Evolutionary conservation across 352 stramenopile genomes (phyloP).

Genomic region (Blastocystis sp.): DNA sequence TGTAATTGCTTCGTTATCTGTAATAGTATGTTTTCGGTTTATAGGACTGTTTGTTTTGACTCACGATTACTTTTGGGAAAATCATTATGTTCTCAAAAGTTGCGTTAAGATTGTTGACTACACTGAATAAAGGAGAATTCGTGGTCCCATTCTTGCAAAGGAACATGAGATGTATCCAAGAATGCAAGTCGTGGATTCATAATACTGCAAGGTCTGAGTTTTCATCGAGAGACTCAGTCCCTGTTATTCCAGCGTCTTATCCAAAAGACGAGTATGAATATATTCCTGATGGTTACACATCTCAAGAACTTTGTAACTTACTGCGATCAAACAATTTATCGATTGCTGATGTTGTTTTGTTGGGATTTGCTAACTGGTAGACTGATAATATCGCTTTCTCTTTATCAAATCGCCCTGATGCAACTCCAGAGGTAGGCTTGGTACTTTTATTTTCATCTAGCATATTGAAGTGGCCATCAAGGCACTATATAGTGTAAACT

Average conservation of each 20-base stretch:
- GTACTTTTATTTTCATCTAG: not conserved
- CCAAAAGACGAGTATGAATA: not conserved
- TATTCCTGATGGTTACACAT: slow-evolving; percentile 7
- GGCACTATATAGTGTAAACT: not conserved
- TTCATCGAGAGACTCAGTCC: not conserved
- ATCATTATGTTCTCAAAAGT: not conserved
- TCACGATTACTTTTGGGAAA: slow-evolving; percentile 3
- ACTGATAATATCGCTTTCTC: not conserved
- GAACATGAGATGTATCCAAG: too few relatives aligned
- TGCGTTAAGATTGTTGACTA: not conserved
- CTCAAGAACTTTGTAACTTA: not conserved
- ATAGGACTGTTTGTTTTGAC: slow-evolving; percentile 14
- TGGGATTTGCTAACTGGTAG: not conserved
- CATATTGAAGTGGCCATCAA: slow-evolving; percentile 2
- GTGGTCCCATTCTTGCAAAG: not conserved
- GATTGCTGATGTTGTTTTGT: slow-evolving; percentile 31
- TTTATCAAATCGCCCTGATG: not conserved
- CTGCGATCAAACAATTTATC: not conserved
- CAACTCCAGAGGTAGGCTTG: not conserved
- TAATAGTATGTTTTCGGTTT: slow-evolving; percentile 20
- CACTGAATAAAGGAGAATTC: not conserved
- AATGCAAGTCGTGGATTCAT: too few relatives aligned
- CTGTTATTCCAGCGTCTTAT: not conserved
- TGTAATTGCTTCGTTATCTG: slow-evolving; percentile 41
- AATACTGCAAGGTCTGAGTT: not conserved